Conservation (phyloP, 2,329 filamentous ascomycete genomes). For the Metarhizium robertsii region DNA sequence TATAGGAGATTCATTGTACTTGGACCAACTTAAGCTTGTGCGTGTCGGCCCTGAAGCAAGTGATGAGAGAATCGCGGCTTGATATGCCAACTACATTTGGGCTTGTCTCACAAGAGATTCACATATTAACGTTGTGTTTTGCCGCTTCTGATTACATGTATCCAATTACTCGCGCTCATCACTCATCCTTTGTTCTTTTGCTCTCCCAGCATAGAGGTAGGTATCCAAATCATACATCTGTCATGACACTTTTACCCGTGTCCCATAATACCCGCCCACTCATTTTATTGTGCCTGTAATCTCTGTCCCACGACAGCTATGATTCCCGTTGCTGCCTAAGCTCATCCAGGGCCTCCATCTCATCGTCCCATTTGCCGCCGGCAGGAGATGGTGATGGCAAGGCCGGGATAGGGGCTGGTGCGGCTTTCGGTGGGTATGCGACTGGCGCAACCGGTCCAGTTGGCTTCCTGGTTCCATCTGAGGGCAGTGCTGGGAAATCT, state of each 20-base stretch:
- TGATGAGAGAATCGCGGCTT: background rate
- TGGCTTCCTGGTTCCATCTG: conserved; percentile 15
- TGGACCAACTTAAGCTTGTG: background rate
- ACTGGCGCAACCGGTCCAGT: conserved; percentile 8
- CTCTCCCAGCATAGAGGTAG: background rate
- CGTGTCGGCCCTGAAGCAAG: background rate
- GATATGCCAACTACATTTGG: background rate
- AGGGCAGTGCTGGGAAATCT: conserved; percentile 27
- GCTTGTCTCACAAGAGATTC: too few species aligned
- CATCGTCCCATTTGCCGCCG: conserved; percentile 45
- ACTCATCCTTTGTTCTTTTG: background rate
- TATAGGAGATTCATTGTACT: background rate
- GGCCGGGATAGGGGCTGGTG: conserved; percentile 7
- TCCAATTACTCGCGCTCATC: background rate
- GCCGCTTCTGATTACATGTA: background rate
- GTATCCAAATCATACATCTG: background rate
- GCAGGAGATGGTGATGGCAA: conserved; percentile 19
- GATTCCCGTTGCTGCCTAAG: conserved; percentile 11
- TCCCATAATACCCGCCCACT: background rate
- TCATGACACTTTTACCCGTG: background rate
- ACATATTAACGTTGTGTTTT: too few species aligned
- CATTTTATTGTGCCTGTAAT: background rate
- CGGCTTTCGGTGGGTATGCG: background rate
- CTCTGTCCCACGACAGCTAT: background rate
- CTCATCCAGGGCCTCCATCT: conserved; percentile 44